Percentiles rank a stretch among this genome's conserved stretches.
phyloP scores from a whole-genome alignment of 768 basidiomycete species.

The Rhodotorula sphaerocarpa region DNA sequence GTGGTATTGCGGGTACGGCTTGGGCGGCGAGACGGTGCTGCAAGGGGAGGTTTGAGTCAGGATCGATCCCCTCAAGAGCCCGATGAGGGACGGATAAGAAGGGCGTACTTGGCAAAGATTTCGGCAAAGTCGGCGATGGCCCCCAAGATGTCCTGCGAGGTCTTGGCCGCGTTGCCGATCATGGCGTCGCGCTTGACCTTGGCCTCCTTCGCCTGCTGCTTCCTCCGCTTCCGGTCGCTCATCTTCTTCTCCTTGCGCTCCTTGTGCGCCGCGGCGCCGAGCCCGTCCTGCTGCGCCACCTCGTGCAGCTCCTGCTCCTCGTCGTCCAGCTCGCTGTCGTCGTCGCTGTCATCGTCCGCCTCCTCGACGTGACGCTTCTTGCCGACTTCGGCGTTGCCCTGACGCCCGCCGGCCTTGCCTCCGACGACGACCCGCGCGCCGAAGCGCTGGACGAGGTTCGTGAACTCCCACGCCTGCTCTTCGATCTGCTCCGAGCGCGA shows the following conservation, averaged over 20 bases:
- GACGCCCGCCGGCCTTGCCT: conserved; percentile 37
- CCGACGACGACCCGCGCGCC: conserved; percentile 40
- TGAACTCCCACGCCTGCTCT: conserved; percentile 46
- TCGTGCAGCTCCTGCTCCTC: conserved; percentile 19
- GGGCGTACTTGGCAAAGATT: conserved; percentile 43
- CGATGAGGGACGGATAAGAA: neutral
- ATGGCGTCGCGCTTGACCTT: conserved; percentile 45
- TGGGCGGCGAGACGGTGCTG: conserved; percentile 44
- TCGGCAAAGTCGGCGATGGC: conserved; percentile 44
- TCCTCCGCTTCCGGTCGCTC: conserved; percentile 36
- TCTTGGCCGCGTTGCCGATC: conserved; percentile 44
- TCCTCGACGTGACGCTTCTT: conserved; percentile 17
- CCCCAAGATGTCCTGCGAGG: conserved; percentile 42
- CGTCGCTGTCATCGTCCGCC: conserved; percentile 20
- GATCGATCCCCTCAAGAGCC: too few species aligned
- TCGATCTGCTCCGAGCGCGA: conserved; percentile 46
- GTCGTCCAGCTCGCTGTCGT: conserved; percentile 28
- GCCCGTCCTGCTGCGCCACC: conserved; percentile 15
- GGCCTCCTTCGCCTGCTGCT: conserved; percentile 26
- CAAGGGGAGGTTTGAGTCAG: neutral
- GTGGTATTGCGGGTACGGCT: conserved; percentile 41
- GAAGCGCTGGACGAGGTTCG: conserved; percentile 35
- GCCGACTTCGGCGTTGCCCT: conserved; percentile 41
- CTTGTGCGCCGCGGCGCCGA: conserved; percentile 27
- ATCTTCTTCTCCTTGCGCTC: conserved; percentile 42